These are phyloP conservation scores for Rubia balearica DNA, from an alignment of 305 asterid species.

Conservation along the genomic window DNA sequence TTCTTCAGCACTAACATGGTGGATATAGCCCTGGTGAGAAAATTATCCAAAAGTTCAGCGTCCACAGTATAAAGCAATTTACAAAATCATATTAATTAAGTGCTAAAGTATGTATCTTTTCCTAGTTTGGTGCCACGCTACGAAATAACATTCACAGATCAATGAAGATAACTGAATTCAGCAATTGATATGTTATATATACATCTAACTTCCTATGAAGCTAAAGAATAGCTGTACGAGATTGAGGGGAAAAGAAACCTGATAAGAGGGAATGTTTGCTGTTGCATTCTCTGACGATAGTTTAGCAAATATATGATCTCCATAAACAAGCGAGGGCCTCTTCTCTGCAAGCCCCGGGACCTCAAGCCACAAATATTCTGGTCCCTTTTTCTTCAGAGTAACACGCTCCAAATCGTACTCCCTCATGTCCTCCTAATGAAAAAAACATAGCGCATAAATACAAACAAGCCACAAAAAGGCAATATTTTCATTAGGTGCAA, in stretches of 20 bases:
- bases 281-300: conserved; percentile 37
- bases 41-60: conserved; percentile 19
- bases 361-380: conserved; percentile 55
- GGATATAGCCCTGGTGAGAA: conserved; percentile 62
- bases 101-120: background rate
- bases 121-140: background rate
- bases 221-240: background rate
- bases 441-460: conserved; percentile 8
- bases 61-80: background rate
- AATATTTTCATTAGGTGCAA: conserved; percentile 12
- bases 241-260: conserved; percentile 34
- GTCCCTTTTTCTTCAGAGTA: conserved; percentile 39
- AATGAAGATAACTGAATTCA: background rate
- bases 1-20: conserved; percentile 84
- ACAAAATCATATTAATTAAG: background rate
- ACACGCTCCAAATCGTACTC: conserved; percentile 70
- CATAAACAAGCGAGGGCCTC: conserved; percentile 88
- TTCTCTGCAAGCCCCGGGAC: conserved; percentile 98
- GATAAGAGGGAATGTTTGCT: conserved; percentile 27
- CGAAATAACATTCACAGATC: background rate
- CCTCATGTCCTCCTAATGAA: conserved; percentile 69
- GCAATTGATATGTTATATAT: background rate
- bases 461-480: conserved; percentile 4
- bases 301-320: conserved; percentile 56
- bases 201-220: background rate